Evolutionary conservation across 2,329 filamentous ascomycete species (phyloP), one percentile per base, ranked within the genome.

Genomic region (Tolypocladium endophyticum): DNA sequence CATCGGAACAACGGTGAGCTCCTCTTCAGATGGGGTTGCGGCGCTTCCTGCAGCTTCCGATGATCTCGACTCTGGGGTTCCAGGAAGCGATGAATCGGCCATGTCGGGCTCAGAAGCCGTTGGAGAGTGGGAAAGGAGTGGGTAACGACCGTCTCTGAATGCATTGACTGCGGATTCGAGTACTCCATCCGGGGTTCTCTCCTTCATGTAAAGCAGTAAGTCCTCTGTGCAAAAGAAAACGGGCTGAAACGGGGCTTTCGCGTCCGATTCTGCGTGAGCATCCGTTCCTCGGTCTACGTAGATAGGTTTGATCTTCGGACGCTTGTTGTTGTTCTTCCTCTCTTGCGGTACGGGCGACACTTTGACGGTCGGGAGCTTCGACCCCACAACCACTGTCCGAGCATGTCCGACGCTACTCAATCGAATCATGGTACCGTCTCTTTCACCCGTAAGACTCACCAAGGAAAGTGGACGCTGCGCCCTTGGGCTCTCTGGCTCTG

Each of bases 151-250:
- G 18, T 62, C 57, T 59, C 64, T 69, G 59, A 83, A 81, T 1
- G 77, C 75, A 35, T 72, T 70, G 38, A 85, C 72, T 20, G 80
- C 74, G 1, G 73, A 73, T 28, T 79, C 76, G 1, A 86, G 68
- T 0, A 79, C 66, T 2, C 68, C 61, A 61, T 81, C 75, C 0
- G 69, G 66, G 1, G 70, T 68, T 2, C 77, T 76, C 11, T 77
- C 74, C 18, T 76, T 79, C 59, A 87, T 77, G 54, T 81, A 74
- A 30, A 87, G 73, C 2, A 86, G 75, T 1, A 86, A 66, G 61
- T 87, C 81, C 65, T 87, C 85, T 0, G 74, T 65, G 50, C 83
- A 70, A 0, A 80, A 77, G 28, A 87, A 72, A 0, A 84, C 74
- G 1, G 79, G 73, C 39, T 76, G 71, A 45, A 77, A 76, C 0